Percentiles rank a stretch among this genome's conserved stretches.
phyloP scores from a whole-genome alignment of 2,329 filamentous ascomycete species.

The Xylaria sp. region DNA sequence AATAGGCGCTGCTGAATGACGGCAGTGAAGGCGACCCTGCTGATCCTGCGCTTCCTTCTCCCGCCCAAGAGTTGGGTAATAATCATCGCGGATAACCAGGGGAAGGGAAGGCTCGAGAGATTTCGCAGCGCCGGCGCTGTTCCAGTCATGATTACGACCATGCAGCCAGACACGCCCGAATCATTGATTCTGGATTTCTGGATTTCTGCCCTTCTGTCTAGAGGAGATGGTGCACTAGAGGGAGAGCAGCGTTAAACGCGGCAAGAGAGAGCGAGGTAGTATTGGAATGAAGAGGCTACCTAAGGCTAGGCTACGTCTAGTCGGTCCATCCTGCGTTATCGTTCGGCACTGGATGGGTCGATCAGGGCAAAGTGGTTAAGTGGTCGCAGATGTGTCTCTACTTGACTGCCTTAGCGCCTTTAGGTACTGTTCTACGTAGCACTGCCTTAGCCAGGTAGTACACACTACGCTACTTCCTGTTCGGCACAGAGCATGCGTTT shows the following conservation, averaged over 20 bases:
- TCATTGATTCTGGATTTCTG: background rate
- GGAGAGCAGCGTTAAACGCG: background rate
- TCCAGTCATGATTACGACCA: background rate
- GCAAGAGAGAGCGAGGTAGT: background rate
- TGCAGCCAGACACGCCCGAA: background rate
- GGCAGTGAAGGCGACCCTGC: background rate
- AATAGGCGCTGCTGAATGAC: background rate
- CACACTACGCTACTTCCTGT: no score
- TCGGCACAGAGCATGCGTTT: no score
- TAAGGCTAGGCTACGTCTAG: background rate
- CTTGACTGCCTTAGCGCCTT: no score
- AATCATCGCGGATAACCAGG: no score
- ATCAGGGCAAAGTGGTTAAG: slow-evolving; percentile 1
- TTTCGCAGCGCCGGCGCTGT: background rate
- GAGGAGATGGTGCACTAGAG: background rate
- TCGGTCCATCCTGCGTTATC: background rate
- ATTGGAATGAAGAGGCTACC: background rate
- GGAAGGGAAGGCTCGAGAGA: background rate
- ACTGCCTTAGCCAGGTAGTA: no score
- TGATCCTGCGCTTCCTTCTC: background rate
- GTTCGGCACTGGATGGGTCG: background rate
- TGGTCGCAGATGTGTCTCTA: background rate
- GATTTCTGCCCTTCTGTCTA: background rate
- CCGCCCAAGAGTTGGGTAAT: background rate
- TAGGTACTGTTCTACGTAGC: no score